Conservation (phyloP, 106 monocot species). For the Phalaenopsis aphrodite region DNA sequence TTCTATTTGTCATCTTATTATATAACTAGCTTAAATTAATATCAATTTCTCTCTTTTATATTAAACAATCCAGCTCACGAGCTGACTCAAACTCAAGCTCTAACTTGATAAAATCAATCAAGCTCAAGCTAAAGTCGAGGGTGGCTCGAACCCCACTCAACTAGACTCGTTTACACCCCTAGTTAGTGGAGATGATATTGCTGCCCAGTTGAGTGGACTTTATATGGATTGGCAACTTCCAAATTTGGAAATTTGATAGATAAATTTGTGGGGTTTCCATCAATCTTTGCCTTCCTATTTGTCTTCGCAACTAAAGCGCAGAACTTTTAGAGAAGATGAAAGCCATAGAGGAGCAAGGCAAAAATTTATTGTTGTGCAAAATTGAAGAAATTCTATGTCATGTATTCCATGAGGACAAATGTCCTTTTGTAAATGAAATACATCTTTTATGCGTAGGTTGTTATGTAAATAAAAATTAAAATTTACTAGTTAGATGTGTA, state of each 20-base stretch:
- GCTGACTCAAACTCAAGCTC: too few relatives aligned
- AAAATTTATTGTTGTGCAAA: not conserved
- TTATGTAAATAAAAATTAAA: too few relatives aligned
- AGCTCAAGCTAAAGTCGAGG: too few relatives aligned
- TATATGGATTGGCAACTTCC: not conserved
- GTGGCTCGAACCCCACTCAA: too few relatives aligned
- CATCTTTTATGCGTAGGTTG: too few relatives aligned
- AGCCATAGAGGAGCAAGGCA: not conserved
- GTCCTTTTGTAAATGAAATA: not conserved
- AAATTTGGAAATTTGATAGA: not conserved
- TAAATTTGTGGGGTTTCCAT: not conserved
- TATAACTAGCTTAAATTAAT: too few relatives aligned
- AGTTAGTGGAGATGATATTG: not conserved
- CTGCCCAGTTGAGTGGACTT: not conserved
- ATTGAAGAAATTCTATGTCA: not conserved
- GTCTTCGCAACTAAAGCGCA: slow-evolving; percentile 25
- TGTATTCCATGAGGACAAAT: not conserved
- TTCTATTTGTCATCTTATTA: too few relatives aligned
- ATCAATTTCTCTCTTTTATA: too few relatives aligned
- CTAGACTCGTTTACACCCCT: too few relatives aligned
- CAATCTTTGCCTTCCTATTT: not conserved
- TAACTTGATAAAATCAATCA: too few relatives aligned
- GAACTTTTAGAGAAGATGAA: slow-evolving; percentile 42
- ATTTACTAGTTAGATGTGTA: too few relatives aligned
- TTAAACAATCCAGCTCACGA: too few relatives aligned